phyloP scores from a whole-genome alignment of 805 yeast species.

The Kodamaea jinghongensis region DNA sequence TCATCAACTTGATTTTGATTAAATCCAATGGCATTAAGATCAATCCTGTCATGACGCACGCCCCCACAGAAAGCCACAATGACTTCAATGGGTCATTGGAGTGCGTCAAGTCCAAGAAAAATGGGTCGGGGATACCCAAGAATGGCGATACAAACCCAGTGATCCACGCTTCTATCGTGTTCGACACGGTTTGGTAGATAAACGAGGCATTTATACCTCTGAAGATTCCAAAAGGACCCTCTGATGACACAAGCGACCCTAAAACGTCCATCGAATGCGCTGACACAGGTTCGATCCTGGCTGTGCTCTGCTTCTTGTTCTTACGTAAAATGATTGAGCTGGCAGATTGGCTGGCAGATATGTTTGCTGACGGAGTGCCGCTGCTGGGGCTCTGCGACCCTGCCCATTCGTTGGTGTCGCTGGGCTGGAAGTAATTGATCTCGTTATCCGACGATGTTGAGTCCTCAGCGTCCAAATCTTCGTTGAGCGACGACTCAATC shows the following conservation, averaged over 20 bases:
- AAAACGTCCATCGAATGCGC: slow-evolving; percentile 64
- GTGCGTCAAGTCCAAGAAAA: slow-evolving; percentile 76
- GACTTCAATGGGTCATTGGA: slow-evolving; percentile 73
- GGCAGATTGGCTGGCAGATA: too few species aligned
- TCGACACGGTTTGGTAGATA: slow-evolving; percentile 67
- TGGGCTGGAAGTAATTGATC: slow-evolving; percentile 36
- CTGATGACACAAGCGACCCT: slow-evolving; percentile 63
- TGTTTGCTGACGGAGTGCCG: neutral
- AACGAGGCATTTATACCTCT: slow-evolving; percentile 79
- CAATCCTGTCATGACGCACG: slow-evolving; percentile 70
- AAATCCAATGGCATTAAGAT: slow-evolving; percentile 78
- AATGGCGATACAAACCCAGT: slow-evolving; percentile 84
- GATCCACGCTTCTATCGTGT: slow-evolving; percentile 86
- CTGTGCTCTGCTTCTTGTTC: slow-evolving; percentile 3
- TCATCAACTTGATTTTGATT: slow-evolving; percentile 72
- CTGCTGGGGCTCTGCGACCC: too few species aligned
- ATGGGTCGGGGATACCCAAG: slow-evolving; percentile 83
- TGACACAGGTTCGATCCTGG: slow-evolving; percentile 50
- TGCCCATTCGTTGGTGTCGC: slow-evolving; percentile 12
- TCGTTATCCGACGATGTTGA: slow-evolving; percentile 23
- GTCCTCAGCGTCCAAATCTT: slow-evolving; percentile 13
- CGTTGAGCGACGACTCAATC: slow-evolving; percentile 6
- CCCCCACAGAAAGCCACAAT: slow-evolving; percentile 63
- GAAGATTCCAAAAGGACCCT: slow-evolving; percentile 68
- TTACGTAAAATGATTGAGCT: too few species aligned